These are phyloP conservation scores for Hypoxylon fuscum DNA, from an alignment of 495 filamentous ascomycete genomes.

Conservation along the genomic window DNA sequence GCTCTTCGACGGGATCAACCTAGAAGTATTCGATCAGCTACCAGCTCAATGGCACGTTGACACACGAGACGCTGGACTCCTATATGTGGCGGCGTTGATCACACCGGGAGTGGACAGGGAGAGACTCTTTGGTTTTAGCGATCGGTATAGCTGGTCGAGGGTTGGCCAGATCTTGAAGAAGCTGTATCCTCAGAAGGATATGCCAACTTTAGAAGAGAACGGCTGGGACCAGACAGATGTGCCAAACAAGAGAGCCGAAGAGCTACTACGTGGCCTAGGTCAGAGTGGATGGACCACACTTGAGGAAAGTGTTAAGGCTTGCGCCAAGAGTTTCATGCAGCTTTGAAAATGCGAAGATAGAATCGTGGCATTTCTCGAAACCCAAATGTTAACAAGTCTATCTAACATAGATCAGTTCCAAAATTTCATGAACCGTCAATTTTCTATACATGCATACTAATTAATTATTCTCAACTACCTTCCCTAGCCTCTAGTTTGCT, in stretches of 20 bases:
- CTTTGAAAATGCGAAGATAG: not conserved
- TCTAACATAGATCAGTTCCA: too few species aligned
- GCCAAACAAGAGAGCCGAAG: conserved; percentile 42
- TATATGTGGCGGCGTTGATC: conserved; percentile 47
- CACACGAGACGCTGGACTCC: conserved; percentile 39
- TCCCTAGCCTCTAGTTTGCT: too few species aligned
- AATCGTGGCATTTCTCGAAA: too few species aligned
- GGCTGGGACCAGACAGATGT: conserved; percentile 48
- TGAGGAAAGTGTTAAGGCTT: conserved; percentile 45
- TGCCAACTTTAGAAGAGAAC: conserved; percentile 36
- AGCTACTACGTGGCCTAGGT: conserved; percentile 45
- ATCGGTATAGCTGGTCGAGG: conserved; percentile 45
- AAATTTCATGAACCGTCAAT: too few species aligned
- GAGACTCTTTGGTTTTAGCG: conserved; percentile 46
- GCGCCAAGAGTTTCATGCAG: conserved; percentile 11
- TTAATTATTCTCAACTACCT: too few species aligned
- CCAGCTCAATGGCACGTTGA: conserved; percentile 49
- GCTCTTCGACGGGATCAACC: conserved; percentile 41
- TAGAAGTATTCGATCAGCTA: conserved; percentile 31
- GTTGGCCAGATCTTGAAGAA: conserved; percentile 42
- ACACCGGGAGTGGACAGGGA: conserved; percentile 41
- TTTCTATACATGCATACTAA: too few species aligned
- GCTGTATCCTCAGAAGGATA: conserved; percentile 42
- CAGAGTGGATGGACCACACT: conserved; percentile 46
- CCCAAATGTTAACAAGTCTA: too few species aligned